phyloP scores from a whole-genome alignment of 495 filamentous ascomycete genomes.

The Aspergillus diversus region DNA sequence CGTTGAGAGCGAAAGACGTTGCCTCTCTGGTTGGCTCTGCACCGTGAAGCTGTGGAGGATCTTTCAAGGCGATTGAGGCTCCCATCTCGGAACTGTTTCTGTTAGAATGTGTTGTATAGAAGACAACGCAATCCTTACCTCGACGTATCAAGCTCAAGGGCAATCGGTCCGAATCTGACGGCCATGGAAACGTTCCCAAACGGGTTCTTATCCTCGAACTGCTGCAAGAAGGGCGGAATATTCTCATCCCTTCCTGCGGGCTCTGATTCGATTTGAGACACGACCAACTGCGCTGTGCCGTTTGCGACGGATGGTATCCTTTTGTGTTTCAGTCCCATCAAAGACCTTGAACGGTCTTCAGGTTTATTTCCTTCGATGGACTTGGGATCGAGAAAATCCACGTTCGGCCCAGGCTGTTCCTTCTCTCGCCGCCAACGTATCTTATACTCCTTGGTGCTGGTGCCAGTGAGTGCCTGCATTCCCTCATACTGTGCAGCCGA shows the following conservation, averaged over 20 bases:
- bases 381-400: neutral
- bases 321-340: too few relatives aligned
- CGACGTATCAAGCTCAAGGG: slow-evolving; percentile 44
- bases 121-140: slow-evolving; percentile 14
- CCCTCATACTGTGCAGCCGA: neutral
- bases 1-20: slow-evolving; percentile 11
- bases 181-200: slow-evolving; percentile 47
- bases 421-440: neutral
- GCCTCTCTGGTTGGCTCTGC: slow-evolving; percentile 13
- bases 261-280: neutral
- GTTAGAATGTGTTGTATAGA: neutral
- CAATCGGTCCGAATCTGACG: slow-evolving; percentile 40
- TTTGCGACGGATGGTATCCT: too few relatives aligned
- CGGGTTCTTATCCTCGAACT: slow-evolving; percentile 33
- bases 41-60: slow-evolving; percentile 13
- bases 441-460: neutral
- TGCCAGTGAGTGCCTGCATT: neutral
- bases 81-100: slow-evolving; percentile 32
- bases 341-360: too few relatives aligned
- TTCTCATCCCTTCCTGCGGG: slow-evolving; percentile 22
- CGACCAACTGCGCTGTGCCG: neutral
- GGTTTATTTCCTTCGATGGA: neutral
- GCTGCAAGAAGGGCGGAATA: slow-evolving; percentile 38
- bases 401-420: neutral
- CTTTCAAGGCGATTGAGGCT: slow-evolving; percentile 35